phyloP scores from a whole-genome alignment of 2,329 filamentous ascomycete species.

The Penicillium sp. region DNA sequence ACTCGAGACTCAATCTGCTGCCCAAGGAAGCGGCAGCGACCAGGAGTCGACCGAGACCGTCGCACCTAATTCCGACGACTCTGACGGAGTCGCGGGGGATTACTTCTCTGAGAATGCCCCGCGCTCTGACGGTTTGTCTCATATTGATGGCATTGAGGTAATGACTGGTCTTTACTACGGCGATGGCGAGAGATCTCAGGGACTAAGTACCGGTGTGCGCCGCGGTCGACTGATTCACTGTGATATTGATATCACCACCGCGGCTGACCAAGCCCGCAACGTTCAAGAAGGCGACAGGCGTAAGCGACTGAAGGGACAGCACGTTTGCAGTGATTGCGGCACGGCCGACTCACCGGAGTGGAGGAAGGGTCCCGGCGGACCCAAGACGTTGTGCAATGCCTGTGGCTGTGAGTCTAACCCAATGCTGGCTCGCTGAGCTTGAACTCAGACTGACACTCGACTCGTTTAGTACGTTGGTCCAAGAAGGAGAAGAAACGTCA shows the following conservation, averaged over 20 bases:
- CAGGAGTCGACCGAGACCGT: conserved; percentile 38
- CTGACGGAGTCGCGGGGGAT: conserved; percentile 61
- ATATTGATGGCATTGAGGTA: conserved; percentile 89
- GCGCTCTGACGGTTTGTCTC: conserved; percentile 72
- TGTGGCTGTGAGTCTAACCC: conserved; percentile 68
- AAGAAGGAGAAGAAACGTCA: conserved; percentile 75
- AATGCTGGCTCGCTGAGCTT: background rate
- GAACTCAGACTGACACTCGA: background rate
- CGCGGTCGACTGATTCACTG: conserved; percentile 81
- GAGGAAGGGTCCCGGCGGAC: conserved; percentile 89
- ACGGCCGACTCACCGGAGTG: conserved; percentile 94
- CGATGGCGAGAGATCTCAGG: conserved; percentile 83
- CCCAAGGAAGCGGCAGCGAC: conserved; percentile 17
- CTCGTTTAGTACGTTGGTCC: conserved; percentile 55
- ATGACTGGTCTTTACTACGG: conserved; percentile 84
- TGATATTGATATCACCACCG: conserved; percentile 80
- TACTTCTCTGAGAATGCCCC: conserved; percentile 84
- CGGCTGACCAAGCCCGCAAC: conserved; percentile 64
- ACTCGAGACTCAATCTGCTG: conserved; percentile 29
- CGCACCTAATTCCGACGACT: conserved; percentile 34
- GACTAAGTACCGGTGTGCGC: conserved; percentile 82
- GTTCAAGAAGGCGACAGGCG: conserved; percentile 69
- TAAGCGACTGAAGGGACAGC: conserved; percentile 89
- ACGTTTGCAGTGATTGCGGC: conserved; percentile 94
- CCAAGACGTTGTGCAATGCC: conserved; percentile 94